Percentiles rank a stretch among this genome's conserved stretches.
These are phyloP conservation scores for Dentipellis sp. DNA, from an alignment of 768 basidiomycete species.

Conservation along the genomic window DNA sequence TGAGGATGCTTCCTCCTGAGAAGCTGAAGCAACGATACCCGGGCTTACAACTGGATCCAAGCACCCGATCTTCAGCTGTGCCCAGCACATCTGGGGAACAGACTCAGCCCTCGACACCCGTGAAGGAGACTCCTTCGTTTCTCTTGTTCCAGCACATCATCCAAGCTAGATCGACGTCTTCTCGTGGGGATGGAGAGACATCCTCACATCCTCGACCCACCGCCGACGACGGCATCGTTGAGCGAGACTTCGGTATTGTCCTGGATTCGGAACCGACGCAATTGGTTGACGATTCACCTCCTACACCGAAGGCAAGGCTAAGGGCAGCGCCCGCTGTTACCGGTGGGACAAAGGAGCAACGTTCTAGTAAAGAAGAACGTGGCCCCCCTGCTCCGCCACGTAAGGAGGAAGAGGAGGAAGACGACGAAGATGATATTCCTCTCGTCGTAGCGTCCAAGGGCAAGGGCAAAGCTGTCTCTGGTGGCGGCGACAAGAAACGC, in stretches of 20 bases:
- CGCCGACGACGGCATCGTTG: too few species aligned
- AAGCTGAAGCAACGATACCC: background rate
- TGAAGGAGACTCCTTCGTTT: background rate
- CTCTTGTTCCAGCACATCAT: background rate
- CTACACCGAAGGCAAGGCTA: background rate
- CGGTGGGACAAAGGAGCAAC: background rate
- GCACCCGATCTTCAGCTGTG: background rate
- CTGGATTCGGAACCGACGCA: slow-evolving; percentile 56
- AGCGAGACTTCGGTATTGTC: slow-evolving; percentile 34
- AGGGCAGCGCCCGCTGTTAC: background rate
- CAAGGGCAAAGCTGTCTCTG: slow-evolving; percentile 9
- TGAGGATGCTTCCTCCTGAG: background rate
- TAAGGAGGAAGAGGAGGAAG: slow-evolving; percentile 18
- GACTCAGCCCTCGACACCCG: background rate
- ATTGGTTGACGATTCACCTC: slow-evolving; percentile 18
- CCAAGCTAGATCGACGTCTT: background rate
- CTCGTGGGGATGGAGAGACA: too few species aligned
- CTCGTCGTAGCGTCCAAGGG: slow-evolving; percentile 23
- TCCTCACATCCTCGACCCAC: too few species aligned
- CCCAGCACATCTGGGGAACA: background rate
- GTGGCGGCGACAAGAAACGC: background rate
- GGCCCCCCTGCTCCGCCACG: background rate
- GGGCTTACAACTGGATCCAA: background rate
- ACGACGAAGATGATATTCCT: slow-evolving; percentile 38
- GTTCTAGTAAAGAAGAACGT: background rate